phyloP scores from a whole-genome alignment of 1,284 basidiomycete genomes.

The Cerrena zonata region DNA sequence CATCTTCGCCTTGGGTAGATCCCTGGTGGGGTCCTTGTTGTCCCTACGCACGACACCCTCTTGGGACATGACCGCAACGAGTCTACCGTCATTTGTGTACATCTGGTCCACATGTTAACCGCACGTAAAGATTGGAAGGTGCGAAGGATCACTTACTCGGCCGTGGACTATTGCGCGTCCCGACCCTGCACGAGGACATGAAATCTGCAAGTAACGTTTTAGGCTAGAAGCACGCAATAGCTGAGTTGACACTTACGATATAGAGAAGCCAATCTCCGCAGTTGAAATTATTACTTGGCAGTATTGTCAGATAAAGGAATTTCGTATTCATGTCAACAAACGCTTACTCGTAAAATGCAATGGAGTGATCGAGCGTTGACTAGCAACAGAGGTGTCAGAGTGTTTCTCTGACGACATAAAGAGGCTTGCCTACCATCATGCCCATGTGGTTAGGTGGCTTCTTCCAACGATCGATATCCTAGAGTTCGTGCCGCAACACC shows the following conservation, averaged over 20 bases:
- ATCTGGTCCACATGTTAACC: slow-evolving; percentile 40
- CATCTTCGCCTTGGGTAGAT: slow-evolving; percentile 34
- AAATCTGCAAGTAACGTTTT: slow-evolving; percentile 40
- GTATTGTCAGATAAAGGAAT: slow-evolving; percentile 5
- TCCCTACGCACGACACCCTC: slow-evolving; percentile 75
- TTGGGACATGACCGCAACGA: slow-evolving; percentile 77
- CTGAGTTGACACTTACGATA: slow-evolving; percentile 44
- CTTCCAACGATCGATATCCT: slow-evolving; percentile 50
- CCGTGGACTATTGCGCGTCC: slow-evolving; percentile 76
- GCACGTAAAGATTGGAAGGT: neutral
- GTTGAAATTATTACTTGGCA: slow-evolving; percentile 62
- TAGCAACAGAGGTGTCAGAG: slow-evolving; percentile 22
- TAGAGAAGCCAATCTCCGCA: slow-evolving; percentile 79
- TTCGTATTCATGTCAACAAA: neutral
- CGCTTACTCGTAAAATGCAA: slow-evolving; percentile 75
- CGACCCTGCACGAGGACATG: slow-evolving; percentile 59
- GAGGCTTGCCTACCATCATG: slow-evolving; percentile 76
- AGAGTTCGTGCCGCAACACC: slow-evolving; percentile 59
- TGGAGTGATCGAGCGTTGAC: slow-evolving; percentile 82
- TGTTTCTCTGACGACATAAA: neutral
- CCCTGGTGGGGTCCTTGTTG: slow-evolving; percentile 31
- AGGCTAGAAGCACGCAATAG: neutral
- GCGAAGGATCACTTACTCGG: slow-evolving; percentile 40
- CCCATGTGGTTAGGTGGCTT: slow-evolving; percentile 48
- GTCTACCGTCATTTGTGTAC: slow-evolving; percentile 63